These are phyloP conservation scores for Eimeria sp. DNA, from an alignment of 169 alveolate genomes.

Conservation along the genomic window DNA sequence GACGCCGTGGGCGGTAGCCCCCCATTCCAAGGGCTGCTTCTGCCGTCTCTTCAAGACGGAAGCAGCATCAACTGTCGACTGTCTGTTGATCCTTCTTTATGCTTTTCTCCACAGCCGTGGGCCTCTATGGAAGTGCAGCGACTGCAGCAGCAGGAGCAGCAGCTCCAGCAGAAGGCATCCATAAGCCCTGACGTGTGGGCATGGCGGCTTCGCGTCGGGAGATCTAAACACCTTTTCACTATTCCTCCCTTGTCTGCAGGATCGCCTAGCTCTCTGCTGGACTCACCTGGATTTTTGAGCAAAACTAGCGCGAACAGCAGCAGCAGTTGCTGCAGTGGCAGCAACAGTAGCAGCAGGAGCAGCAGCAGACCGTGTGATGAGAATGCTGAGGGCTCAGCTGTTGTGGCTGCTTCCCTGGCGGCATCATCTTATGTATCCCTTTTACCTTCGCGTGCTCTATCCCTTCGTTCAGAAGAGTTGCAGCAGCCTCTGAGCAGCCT, in stretches of 20 bases:
- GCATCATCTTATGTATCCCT: neutral
- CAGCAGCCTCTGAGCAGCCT: neutral
- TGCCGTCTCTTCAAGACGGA: neutral
- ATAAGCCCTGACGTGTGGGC: conserved; percentile 48
- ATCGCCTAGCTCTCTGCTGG: neutral
- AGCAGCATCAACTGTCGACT: neutral
- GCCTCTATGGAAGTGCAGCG: neutral
- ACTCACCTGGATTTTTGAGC: neutral
- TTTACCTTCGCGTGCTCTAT: neutral
- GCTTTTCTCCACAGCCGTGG: neutral
- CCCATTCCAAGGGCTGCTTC: neutral
- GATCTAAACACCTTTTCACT: neutral
- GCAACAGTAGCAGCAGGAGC: conserved; percentile 34
- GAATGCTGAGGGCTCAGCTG: neutral
- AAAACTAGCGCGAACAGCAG: neutral
- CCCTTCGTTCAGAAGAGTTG: neutral
- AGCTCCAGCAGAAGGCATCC: neutral
- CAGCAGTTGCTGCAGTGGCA: conserved; percentile 32
- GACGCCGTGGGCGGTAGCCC: neutral
- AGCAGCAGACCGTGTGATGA: conserved; percentile 9
- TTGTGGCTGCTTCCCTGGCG: neutral
- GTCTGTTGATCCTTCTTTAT: neutral
- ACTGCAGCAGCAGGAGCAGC: conserved; percentile 51
- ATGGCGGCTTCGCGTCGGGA: conserved; percentile 24
- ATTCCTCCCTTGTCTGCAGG: neutral